These are phyloP conservation scores for Cercospora sp. DNA, from an alignment of 2,329 filamentous ascomycete genomes.

Conservation along the genomic window DNA sequence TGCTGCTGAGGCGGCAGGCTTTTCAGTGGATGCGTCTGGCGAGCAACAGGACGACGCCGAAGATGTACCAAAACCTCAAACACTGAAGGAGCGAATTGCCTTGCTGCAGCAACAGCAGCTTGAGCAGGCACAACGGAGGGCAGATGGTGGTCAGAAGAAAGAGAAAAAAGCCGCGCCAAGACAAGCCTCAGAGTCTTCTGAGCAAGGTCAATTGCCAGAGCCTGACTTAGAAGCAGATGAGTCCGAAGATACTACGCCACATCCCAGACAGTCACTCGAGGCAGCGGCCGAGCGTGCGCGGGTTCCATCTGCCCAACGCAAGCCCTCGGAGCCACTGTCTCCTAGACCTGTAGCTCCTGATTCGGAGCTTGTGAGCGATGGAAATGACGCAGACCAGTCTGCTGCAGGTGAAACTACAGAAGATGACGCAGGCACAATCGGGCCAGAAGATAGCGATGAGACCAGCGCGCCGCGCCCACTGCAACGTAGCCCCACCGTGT, in stretches of 20 bases:
- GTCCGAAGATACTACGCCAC: slow-evolving; percentile 30
- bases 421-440: slow-evolving; percentile 62
- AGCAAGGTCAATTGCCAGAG: slow-evolving; percentile 38
- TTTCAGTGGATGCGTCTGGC: slow-evolving; percentile 45
- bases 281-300: slow-evolving; percentile 38
- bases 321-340: slow-evolving; percentile 43
- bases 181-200: slow-evolving; percentile 59
- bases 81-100: slow-evolving; percentile 92
- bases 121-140: slow-evolving; percentile 81
- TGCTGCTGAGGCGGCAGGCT: slow-evolving; percentile 67
- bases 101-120: slow-evolving; percentile 90
- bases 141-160: slow-evolving; percentile 76
- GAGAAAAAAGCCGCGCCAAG: slow-evolving; percentile 67
- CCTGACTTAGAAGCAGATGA: slow-evolving; percentile 44
- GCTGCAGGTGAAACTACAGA: slow-evolving; percentile 63
- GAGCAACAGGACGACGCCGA: slow-evolving; percentile 60
- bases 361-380: slow-evolving; percentile 60
- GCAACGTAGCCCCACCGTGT: slow-evolving; percentile 42
- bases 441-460: slow-evolving; percentile 74
- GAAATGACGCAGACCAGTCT: slow-evolving; percentile 66
- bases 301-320: slow-evolving; percentile 40
- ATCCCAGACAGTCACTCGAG: slow-evolving; percentile 44
- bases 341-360: slow-evolving; percentile 41
- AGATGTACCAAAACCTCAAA: slow-evolving; percentile 86
- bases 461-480: slow-evolving; percentile 48